Evolutionary conservation across 371 early-diverging fungal genomes (phyloP).

Genomic region (Apophysomyces ossiformis): DNA sequence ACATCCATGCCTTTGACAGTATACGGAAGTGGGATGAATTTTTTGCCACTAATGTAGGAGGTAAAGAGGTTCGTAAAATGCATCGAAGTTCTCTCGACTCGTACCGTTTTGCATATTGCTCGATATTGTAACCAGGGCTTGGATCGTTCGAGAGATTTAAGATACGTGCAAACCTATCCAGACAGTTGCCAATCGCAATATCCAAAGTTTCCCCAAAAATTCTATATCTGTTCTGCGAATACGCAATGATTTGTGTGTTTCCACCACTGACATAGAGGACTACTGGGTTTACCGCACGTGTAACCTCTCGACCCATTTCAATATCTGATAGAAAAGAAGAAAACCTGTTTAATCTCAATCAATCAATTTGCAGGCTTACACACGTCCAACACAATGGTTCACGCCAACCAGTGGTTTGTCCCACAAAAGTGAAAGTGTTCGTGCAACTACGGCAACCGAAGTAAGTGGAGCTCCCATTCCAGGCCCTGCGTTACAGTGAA

Average conservation of each 20-base stretch:
- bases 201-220: slow-evolving; percentile 99
- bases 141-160: slow-evolving; percentile 97
- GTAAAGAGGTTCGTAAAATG: neutral
- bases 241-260: slow-evolving; percentile 99
- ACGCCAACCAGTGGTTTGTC: slow-evolving; percentile 96
- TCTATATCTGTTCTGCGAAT: slow-evolving; percentile 90
- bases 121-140: slow-evolving; percentile 98
- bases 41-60: slow-evolving; percentile 67
- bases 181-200: slow-evolving; percentile 99
- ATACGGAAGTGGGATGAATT: slow-evolving; percentile 94
- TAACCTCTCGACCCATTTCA: slow-evolving; percentile 99
- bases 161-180: slow-evolving; percentile 98
- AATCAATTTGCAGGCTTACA: slow-evolving; percentile 19
- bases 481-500: slow-evolving; percentile 70
- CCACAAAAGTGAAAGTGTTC: slow-evolving; percentile 94
- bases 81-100: neutral
- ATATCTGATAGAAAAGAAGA: slow-evolving; percentile 71
- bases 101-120: slow-evolving; percentile 91
- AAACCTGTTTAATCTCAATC: neutral
- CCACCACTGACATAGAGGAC: slow-evolving; percentile 99
- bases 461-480: slow-evolving; percentile 99
- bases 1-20: slow-evolving; percentile 99
- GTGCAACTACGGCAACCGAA: slow-evolving; percentile 93
- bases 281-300: slow-evolving; percentile 96
- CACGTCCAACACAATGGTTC: slow-evolving; percentile 99